Evolutionary conservation across 345 rosid species (phyloP), one percentile per base, ranked within the genome.

Genomic region (Euphorbia peplus): DNA sequence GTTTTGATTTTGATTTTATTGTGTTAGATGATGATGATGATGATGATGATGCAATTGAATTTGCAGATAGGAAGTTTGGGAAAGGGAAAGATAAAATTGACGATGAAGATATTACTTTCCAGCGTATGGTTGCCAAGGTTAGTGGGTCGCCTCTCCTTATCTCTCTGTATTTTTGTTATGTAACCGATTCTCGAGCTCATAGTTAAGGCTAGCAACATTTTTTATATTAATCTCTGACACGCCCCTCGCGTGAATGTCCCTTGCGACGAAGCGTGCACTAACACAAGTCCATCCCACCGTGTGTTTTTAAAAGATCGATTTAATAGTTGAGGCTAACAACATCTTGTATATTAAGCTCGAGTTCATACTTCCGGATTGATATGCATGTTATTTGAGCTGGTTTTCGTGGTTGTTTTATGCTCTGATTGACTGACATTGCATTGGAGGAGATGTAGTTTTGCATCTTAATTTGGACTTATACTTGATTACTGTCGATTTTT

Each of bases 101-200:
- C 67, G 99, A 95, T 67, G 99, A 95, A 83, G 99, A 95, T 72
- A 75, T 88, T 61, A 90, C 99, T 12, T 91, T 95, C 69, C 97
- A 90, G 82, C 97, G 99, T 21, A 95, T 95, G 99, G 97, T 95
- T 72, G 93, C 99, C 72, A 95, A 95, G 99, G 99, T 95, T 93
- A 89, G 98, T 71, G 57, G 81, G 69, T 86, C 90, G 82, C 79
- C 90, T 86, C 81, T 88, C 80, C 85, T 67, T 22, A n/a, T 58
- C 54, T 18, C 30, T 35, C 18, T 41, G 19, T 29, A n/a, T 37
- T 19, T 32, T 25, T 18, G n/a, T 60, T 50, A 18, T 18, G 1
- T 22, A n/a, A n/a, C n/a, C n/a, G n/a, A n/a, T n/a, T n/a, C n/a
- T n/a, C n/a, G n/a, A n/a, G n/a, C n/a, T n/a, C n/a, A n/a, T n/a